Evolutionary conservation across 164 flowering plant species (phyloP), one percentile per base, ranked within the genome.

Genomic region (Dillenia turbinata): DNA sequence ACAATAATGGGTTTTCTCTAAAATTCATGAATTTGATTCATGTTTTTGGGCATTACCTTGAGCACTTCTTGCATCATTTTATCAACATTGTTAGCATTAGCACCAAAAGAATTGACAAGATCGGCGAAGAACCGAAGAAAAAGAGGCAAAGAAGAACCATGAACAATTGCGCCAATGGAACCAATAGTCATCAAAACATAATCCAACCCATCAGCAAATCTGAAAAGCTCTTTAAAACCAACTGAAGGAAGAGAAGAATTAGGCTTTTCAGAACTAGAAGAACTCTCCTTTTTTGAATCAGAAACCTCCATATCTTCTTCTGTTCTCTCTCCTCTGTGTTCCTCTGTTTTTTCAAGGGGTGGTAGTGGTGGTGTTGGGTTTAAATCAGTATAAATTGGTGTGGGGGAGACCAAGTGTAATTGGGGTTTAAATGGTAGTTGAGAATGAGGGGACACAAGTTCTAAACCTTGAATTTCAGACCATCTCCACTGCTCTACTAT

Each of bases 61-160:
- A 89, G 49, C 55, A 94, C 99, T 69, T 94, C 93, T 55, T 91
- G 87, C 76, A 76, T 84, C 97, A 94, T 91, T 75, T 88, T 94
- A 60, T 91, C 96, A 47, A 80, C 73, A 64, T 94, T 63, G 61
- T 81, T 76, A 13, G 97, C 82, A 71, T 94, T 80, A 46, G 97
- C 79, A 15, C 99, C 99, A 62, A 94, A 91, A 15, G 97, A 94
- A 64, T 94, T 94, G 45, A 94, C 99, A 52, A 94, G 97, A 89
- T 94, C 96, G 48, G 99, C 99, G 59, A 94, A 94, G 80, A 94
- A 94, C n/a, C 99, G 77, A 54, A 94, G 89, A 60, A 94, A 94
- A 49, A 94, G 59, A 14, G 97, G 97, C 65, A 94, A 63, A 13
- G 99, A 83, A 69, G 90, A 87, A 49, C 99, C 99, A 72, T 94